phyloP scores from a whole-genome alignment of 148 eudicot genomes.

The Diospyros lotus region DNA sequence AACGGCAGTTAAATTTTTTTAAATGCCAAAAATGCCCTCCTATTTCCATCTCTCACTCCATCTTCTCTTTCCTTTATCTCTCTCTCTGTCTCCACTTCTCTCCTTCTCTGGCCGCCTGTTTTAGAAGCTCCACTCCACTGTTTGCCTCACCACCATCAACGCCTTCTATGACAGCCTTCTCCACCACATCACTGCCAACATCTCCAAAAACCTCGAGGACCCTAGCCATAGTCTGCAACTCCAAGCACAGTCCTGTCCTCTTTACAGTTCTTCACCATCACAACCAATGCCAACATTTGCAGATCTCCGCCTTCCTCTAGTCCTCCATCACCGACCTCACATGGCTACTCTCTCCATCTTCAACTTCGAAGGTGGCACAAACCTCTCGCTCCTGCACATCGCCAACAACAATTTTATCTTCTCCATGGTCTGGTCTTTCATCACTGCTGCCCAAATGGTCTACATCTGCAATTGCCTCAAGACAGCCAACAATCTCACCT shows the following conservation, averaged over 20 bases:
- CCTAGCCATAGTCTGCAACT: conserved; percentile 52
- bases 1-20: too few relatives aligned
- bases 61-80: too few relatives aligned
- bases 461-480: conserved; percentile 41
- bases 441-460: conserved; percentile 52
- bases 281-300: conserved; percentile 64
- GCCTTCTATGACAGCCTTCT: conserved; percentile 69
- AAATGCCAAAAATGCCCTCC: too few relatives aligned
- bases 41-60: too few relatives aligned
- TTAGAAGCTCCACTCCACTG: conserved; percentile 53
- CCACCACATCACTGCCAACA: conserved; percentile 53
- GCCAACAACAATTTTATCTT: conserved; percentile 59
- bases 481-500: conserved; percentile 44
- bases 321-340: conserved; percentile 53
- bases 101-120: conserved; percentile 38
- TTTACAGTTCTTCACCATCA: conserved; percentile 54
- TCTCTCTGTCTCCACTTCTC: too few relatives aligned
- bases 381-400: conserved; percentile 52
- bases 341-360: conserved; percentile 57
- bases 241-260: conserved; percentile 45
- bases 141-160: conserved; percentile 36
- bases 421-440: conserved; percentile 71
- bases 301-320: conserved; percentile 45
- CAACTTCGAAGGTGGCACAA: conserved; percentile 32
- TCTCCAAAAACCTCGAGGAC: conserved; percentile 48